Base-by-base conservation (phyloP, 2,329 filamentous ascomycete genomes). In the Didymellaceae sp. region DNA sequence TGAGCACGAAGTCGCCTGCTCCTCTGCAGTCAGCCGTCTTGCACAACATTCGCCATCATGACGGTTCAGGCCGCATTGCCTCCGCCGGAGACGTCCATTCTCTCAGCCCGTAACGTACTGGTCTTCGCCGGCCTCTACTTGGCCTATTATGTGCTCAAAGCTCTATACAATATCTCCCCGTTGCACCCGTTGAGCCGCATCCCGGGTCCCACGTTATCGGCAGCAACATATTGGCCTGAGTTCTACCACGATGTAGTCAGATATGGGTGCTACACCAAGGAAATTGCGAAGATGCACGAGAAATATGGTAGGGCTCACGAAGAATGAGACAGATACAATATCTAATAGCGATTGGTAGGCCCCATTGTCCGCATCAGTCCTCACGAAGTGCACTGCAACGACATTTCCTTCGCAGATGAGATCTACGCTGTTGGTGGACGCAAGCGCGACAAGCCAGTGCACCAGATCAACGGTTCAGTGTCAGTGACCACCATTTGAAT, bases 271-370 rank as follows among this genome's bases (percentile, higher is more conserved):
- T 74, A 68, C 33, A 62, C 62, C 0, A 69, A 63, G 22, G 57
- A 70, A 52, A 71, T 76, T 22, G 54, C 63, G 10, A 64, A 63
- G 38, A 62, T 75, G 63, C 74, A 76, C 46, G 53, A 66, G 32
- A 54, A 59, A 46, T 75, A 75, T 54, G 69, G 70, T 71, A 45
- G 41, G 55, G 14, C 11, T 5, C 14, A 7, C 6, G 28, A 11
- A 2, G 8, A 8, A 17, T 33, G 6, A n/a, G 9, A 3, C n/a
- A 4, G 1, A 7, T 6, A 30, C n/a, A n/a, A 18, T 13, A 8
- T 45, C 35, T n/a, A 9, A 45, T 2, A 20, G 8, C 5, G 25
- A 18, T 30, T n/a, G 13, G 28, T 13, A 71, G 67, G 67, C 1
- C 68, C 68, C 1, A 67, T 72, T 9, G 58, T 72, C 4, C 67